Base-by-base conservation (phyloP, 768 basidiomycete genomes). In the Pleurotus tuber-regium region DNA sequence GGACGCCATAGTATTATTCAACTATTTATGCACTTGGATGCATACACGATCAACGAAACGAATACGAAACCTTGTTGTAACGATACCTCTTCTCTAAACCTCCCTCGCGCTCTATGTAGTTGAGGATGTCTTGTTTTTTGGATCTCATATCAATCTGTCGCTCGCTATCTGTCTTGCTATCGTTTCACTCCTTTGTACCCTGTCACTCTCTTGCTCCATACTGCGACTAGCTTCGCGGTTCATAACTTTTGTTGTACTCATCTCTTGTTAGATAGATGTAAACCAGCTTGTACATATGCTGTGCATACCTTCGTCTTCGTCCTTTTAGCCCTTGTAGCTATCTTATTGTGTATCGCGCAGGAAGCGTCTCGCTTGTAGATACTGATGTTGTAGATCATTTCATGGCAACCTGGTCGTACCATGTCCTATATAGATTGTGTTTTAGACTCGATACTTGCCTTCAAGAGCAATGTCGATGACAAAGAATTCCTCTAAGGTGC, bases 91-190 rank as follows among this genome's bases (percentile, higher is more conserved):
- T 38, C 11, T 38, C n/a, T 38, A 38, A n/a, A 38, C 12, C 21
- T 38, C 14, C 33, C 7, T 16, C 33, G 16, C 12, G 33, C 12
- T 35, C 16, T 16, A 12, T 11, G 33, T 16, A n/a, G n/a, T n/a
- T n/a, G n/a, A n/a, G n/a, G n/a, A n/a, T n/a, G n/a, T 35, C 33
- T 16, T 35, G 24, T 9, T 30, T 46, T 26, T 46, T 29, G n/a
- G 21, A 10, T 46, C 23, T 46, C 21, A 4, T 16, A n/a, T 21
- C 28, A 21, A 16, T 12, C 16, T 46, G 25, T 46, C 21, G 12
- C 46, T 48, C 30, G 30, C 31, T 48, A 24, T 31, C 16, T 35
- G n/a, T n/a, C n/a, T n/a, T 12, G 31, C 31, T 48, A 31, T 46
- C 44, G 9, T 18, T 11, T 48, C 28, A 11, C 26, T 29, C 26